Conservation (phyloP, 2,329 filamentous ascomycete genomes). For the Hypoxylon sp. region DNA sequence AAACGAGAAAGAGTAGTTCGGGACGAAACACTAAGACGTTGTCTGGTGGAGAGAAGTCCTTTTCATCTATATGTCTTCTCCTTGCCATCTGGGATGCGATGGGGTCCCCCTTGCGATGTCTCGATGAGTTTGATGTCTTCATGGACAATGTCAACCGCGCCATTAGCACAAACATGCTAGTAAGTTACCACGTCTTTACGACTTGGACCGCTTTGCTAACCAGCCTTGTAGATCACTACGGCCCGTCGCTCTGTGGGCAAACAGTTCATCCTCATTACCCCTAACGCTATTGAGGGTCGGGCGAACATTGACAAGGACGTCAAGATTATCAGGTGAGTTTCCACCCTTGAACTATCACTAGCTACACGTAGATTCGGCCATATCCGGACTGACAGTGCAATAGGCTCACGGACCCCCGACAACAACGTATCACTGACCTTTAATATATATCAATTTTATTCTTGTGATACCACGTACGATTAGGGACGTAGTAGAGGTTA, state of each 20-base stretch:
- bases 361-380: not conserved
- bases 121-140: slow-evolving; percentile 99
- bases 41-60: slow-evolving; percentile 97
- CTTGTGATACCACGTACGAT: slow-evolving; percentile 17
- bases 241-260: slow-evolving; percentile 89
- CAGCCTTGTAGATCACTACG: slow-evolving; percentile 75
- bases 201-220: slow-evolving; percentile 37
- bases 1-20: slow-evolving; percentile 76
- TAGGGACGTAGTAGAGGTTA: slow-evolving; percentile 19
- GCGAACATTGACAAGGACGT: slow-evolving; percentile 76
- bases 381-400: slow-evolving; percentile 47
- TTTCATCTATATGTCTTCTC: slow-evolving; percentile 94
- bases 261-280: slow-evolving; percentile 97
- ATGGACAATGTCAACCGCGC: slow-evolving; percentile 98
- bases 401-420: slow-evolving; percentile 72
- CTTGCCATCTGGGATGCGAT: slow-evolving; percentile 98
- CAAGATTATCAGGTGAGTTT: slow-evolving; percentile 77
- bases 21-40: slow-evolving; percentile 91
- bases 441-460: slow-evolving; percentile 26
- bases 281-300: slow-evolving; percentile 81
- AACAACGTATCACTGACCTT: slow-evolving; percentile 62
- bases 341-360: not conserved
- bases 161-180: slow-evolving; percentile 93
- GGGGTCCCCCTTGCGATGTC: slow-evolving; percentile 92
- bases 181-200: slow-evolving; percentile 62